Evolutionary conservation across 129 eudicot genomes (phyloP).

Genomic region (Pulicaria dysenterica): DNA sequence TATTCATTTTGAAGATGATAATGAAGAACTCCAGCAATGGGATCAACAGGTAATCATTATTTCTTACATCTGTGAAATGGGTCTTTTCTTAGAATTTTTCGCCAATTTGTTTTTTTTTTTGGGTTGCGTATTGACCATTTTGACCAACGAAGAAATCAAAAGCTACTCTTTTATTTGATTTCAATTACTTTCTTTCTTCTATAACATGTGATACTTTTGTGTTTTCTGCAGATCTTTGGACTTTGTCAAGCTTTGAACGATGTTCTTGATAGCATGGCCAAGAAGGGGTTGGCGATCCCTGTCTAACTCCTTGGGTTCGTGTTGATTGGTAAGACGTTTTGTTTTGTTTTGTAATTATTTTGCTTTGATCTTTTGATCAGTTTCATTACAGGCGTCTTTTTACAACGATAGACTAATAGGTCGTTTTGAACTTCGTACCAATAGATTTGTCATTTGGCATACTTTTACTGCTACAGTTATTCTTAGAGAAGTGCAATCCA

Average conservation of each 20-base stretch:
- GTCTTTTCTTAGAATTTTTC: too few relatives aligned
- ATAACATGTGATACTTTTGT: neutral
- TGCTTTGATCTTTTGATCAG: slow-evolving; percentile 5
- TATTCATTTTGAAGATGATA: slow-evolving; percentile 97
- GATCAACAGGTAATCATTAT: slow-evolving; percentile 79
- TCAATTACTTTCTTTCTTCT: neutral
- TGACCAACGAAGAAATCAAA: neutral
- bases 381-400: neutral
- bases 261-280: slow-evolving; percentile 93
- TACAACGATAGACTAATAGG: neutral
- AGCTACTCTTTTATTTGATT: neutral
- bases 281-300: slow-evolving; percentile 85
- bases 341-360: slow-evolving; percentile 28
- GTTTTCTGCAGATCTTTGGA: slow-evolving; percentile 78
- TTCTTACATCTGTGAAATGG: neutral
- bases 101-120: neutral
- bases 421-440: slow-evolving; percentile 4
- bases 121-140: too few relatives aligned
- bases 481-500: too few relatives aligned
- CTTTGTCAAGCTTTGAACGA: slow-evolving; percentile 93
- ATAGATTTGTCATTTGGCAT: slow-evolving; percentile 5
- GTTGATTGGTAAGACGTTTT: neutral
- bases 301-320: slow-evolving; percentile 42
- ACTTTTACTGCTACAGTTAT: neutral
- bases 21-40: slow-evolving; percentile 96